These are phyloP conservation scores for Rauvolfia tetraphylla DNA, from an alignment of 257 asterid genomes.

Conservation along the genomic window DNA sequence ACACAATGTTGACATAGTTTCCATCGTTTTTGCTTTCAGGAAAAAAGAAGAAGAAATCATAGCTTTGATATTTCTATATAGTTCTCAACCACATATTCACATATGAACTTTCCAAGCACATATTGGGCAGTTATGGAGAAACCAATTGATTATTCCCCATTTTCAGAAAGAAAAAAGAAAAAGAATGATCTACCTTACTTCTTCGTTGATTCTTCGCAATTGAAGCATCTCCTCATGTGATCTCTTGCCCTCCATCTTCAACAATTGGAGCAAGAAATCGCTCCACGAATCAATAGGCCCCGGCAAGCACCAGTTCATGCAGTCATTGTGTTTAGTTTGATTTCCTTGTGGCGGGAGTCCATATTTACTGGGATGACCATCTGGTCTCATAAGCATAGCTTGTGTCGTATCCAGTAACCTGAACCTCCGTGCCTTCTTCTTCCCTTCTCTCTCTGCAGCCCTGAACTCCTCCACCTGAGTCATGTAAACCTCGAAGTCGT, in stretches of 20 bases:
- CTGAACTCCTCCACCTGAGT: constrained; percentile 37
- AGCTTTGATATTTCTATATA: neutral
- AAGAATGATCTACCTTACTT: constrained; percentile 3
- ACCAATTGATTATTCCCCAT: no score
- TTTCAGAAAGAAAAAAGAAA: no score
- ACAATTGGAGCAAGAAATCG: constrained; percentile 41
- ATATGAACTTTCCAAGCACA: neutral
- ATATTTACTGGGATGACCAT: constrained; percentile 42
- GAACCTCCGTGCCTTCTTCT: constrained; percentile 21
- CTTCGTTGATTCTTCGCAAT: constrained; percentile 10
- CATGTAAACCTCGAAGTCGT: constrained; percentile 24
- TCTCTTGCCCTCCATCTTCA: constrained; percentile 37
- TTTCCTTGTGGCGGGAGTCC: constrained; percentile 29
- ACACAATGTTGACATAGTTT: neutral
- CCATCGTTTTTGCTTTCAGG: neutral
- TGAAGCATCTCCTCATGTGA: constrained; percentile 17
- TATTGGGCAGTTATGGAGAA: neutral
- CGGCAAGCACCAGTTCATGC: constrained; percentile 49
- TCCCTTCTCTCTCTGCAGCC: constrained; percentile 31
- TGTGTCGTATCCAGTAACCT: constrained; percentile 35
- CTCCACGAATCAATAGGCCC: constrained; percentile 50
- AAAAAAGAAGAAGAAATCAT: neutral
- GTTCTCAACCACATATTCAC: neutral
- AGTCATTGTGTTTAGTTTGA: constrained; percentile 33
- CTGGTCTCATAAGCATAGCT: constrained; percentile 41